These are phyloP conservation scores for Pittosporum tobira DNA, from an alignment of 129 eudicot genomes.

Conservation along the genomic window DNA sequence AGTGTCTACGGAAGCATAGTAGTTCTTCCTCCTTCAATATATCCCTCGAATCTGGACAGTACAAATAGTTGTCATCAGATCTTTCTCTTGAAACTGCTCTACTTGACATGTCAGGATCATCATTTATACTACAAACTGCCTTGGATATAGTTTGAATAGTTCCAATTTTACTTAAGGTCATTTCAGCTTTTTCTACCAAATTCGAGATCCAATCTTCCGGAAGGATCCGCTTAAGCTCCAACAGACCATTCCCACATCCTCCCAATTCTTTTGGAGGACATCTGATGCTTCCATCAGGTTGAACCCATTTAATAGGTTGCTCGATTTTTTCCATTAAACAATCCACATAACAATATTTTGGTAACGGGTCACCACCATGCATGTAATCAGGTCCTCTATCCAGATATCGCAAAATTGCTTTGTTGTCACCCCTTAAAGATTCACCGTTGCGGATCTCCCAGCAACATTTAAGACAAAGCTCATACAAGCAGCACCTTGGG, in stretches of 20 bases:
- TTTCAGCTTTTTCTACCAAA: slow-evolving; percentile 43
- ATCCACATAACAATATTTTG: slow-evolving; percentile 19
- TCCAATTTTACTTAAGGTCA: slow-evolving; percentile 20
- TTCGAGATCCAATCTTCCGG: slow-evolving; percentile 43
- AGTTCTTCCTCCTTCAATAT: slow-evolving; percentile 29
- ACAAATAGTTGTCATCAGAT: slow-evolving; percentile 57
- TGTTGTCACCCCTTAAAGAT: slow-evolving; percentile 25
- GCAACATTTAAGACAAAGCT: slow-evolving; percentile 78
- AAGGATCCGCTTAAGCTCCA: slow-evolving; percentile 68
- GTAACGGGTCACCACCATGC: slow-evolving; percentile 63
- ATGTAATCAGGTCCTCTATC: slow-evolving; percentile 62
- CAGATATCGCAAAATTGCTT: slow-evolving; percentile 24
- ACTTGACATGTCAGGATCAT: slow-evolving; percentile 14
- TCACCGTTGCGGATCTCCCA: slow-evolving; percentile 51
- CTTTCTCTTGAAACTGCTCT: slow-evolving; percentile 51
- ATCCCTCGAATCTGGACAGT: slow-evolving; percentile 43
- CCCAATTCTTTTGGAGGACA: slow-evolving; percentile 77
- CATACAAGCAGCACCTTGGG: slow-evolving; percentile 72
- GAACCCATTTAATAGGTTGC: slow-evolving; percentile 33
- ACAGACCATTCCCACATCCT: slow-evolving; percentile 52
- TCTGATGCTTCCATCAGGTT: slow-evolving; percentile 32
- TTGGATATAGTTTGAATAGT: neutral
- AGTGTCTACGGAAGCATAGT: slow-evolving; percentile 49
- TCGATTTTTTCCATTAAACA: slow-evolving; percentile 3
- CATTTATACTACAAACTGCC: slow-evolving; percentile 9